Conservation (phyloP, 2,329 filamentous ascomycete genomes). For the Exophiala spinifera region DNA sequence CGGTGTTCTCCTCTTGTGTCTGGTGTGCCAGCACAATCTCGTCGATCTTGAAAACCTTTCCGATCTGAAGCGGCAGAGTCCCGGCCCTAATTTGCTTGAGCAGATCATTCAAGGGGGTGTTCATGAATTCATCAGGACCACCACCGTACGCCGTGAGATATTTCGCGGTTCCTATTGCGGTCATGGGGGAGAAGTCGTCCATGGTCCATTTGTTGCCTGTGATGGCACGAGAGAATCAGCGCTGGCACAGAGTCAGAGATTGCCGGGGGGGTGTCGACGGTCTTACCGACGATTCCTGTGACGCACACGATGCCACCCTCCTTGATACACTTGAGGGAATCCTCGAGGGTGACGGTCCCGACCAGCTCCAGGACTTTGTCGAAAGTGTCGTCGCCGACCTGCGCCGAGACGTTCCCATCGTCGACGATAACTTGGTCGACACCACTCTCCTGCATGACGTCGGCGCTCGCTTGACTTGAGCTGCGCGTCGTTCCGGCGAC, state of each 20-base stretch:
- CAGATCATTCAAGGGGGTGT: slow-evolving; percentile 42
- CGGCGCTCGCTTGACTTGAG: slow-evolving; percentile 32
- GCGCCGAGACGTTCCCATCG: slow-evolving; percentile 38
- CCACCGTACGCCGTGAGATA: slow-evolving; percentile 44
- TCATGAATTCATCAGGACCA: slow-evolving; percentile 40
- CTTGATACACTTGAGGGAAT: slow-evolving; percentile 43
- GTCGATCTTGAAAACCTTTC: slow-evolving; percentile 43
- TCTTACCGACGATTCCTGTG: slow-evolving; percentile 45
- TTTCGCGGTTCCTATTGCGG: slow-evolving; percentile 39
- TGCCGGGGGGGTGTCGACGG: background rate
- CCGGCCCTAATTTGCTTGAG: slow-evolving; percentile 39
- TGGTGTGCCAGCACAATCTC: slow-evolving; percentile 48
- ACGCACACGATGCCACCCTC: slow-evolving; percentile 45
- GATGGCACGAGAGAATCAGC: background rate
- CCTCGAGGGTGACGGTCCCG: slow-evolving; percentile 42
- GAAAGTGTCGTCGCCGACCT: slow-evolving; percentile 33
- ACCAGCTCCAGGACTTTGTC: slow-evolving; percentile 50
- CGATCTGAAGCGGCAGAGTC: slow-evolving; percentile 41
- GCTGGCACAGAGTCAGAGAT: no score
- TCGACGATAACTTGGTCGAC: slow-evolving; percentile 47
- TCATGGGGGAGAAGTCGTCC: slow-evolving; percentile 44
- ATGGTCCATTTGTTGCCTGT: slow-evolving; percentile 39
- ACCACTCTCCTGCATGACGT: slow-evolving; percentile 40
- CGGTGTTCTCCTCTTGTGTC: slow-evolving; percentile 45
- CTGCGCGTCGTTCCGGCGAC: slow-evolving; percentile 43